These are phyloP conservation scores for Adansonia digitata DNA, from an alignment of 345 rosid species.

Conservation along the genomic window DNA sequence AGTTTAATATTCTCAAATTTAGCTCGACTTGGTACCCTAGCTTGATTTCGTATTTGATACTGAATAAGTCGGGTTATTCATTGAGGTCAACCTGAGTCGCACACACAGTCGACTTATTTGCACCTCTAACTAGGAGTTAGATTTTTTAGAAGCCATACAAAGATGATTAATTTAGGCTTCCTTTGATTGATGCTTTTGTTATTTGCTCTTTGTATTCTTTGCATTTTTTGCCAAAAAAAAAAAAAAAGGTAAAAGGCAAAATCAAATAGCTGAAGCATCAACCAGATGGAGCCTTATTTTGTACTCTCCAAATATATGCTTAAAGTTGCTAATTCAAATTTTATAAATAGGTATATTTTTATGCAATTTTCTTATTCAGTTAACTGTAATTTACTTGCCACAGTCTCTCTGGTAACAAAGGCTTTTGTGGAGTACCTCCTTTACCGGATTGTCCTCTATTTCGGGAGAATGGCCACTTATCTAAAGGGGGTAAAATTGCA, in stretches of 20 bases:
- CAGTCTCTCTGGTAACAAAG: constrained; percentile 95
- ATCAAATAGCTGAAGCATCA: background rate
- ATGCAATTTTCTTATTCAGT: background rate
- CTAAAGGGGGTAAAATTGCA: constrained; percentile 73
- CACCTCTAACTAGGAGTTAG: background rate
- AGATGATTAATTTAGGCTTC: background rate
- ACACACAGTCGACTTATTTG: background rate
- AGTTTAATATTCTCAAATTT: background rate
- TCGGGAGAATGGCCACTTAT: constrained; percentile 84
- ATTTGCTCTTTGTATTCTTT: background rate
- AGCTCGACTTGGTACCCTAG: background rate
- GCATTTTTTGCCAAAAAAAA: background rate
- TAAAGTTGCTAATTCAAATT: background rate
- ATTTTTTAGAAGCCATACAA: background rate
- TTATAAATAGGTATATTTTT: background rate
- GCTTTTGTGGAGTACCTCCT: constrained; percentile 80
- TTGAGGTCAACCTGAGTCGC: background rate
- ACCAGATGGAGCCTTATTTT: background rate
- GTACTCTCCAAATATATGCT: background rate
- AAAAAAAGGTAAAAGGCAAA: background rate
- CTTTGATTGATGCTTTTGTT: background rate
- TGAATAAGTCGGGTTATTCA: background rate
- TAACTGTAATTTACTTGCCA: background rate
- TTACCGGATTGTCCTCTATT: constrained; percentile 66
- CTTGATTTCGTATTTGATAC: background rate